Evolutionary conservation across 768 basidiomycete species (phyloP), one percentile per base, ranked within the genome.

Genomic region (Pulveroboletus sp.): DNA sequence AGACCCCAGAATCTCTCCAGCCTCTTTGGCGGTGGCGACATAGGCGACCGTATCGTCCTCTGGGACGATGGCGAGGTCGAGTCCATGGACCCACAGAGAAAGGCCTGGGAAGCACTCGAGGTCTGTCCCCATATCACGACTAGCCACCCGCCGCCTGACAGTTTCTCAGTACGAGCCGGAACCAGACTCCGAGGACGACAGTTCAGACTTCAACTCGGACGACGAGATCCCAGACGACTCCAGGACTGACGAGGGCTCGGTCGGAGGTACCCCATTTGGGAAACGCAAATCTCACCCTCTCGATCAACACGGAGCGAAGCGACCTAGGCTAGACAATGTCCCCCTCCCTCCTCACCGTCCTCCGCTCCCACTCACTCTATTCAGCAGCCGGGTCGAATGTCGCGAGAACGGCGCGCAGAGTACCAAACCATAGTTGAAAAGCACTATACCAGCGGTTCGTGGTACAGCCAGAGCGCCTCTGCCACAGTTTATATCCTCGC

Each of bases 51-150:
- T 44, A 82, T 97, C 17, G 73, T 95, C 26, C 77, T 98, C 1
- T 99, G 96, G 96, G 92, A 93, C 55, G 93, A 95, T 60, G 92
- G 91, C 4, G 83, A 81, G 16, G 85, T 83, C 2, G 83, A 84
- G 48, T 75, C 76, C 49, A 72, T 95, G 58, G 71, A 73, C 31
- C 80, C 86, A 37, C 85, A 92, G 60, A 77, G 78, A 60, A 83
- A 82, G 60, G 87, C 93, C 34, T 97, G 86, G 82, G 88, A 94
- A 68, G 80, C 85, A 12, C 68, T 93, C 6, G 80, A 85, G 71
- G 94, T 94, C 61, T 57, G 79, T 67, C 24, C 37, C n/a, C 26
- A 1, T n/a, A 16, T 10, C 6, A 27, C 45, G 5, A 24, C 9
- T 9, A 30, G 36, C 9, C 16, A 16, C 40, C 46, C 50, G 14